phyloP scores from a whole-genome alignment of 768 basidiomycete species.

The Strobilomyces dryophilus region DNA sequence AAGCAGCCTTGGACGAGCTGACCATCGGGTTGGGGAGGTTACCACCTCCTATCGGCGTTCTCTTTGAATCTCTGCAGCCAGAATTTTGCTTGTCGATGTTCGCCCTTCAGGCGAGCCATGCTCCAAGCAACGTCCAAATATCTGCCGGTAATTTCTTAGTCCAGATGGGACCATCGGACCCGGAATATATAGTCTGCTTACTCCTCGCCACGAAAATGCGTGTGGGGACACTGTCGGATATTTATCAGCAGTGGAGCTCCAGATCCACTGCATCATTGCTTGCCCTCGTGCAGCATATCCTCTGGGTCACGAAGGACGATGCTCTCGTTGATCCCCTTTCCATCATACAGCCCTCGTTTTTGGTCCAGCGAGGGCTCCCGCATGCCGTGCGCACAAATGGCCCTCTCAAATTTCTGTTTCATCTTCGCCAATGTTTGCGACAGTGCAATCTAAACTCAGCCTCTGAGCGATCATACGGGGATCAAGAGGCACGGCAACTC shows the following conservation, averaged over 20 bases:
- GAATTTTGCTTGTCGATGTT: conserved; percentile 19
- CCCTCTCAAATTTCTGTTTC: conserved; percentile 73
- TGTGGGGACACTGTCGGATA: conserved; percentile 7
- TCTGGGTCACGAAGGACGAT: conserved; percentile 46
- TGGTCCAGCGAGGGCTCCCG: conserved; percentile 72
- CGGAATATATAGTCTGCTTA: conserved; percentile 23
- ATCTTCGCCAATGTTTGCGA: conserved; percentile 55
- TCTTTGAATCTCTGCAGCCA: conserved; percentile 9
- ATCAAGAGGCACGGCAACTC: conserved; percentile 34
- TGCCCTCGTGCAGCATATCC: conserved; percentile 43
- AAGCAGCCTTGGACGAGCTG: conserved; percentile 15
- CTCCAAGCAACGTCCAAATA: conserved; percentile 10
- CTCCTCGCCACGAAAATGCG: conserved; percentile 12
- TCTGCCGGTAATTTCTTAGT: conserved; percentile 20
- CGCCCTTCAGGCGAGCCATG: conserved; percentile 15
- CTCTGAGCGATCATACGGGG: conserved; percentile 9
- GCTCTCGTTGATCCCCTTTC: conserved; percentile 71
- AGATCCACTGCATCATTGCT: conserved; percentile 32
- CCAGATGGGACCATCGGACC: conserved; percentile 29
- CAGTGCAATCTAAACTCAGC: conserved; percentile 37
- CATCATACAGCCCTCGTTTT: conserved; percentile 77
- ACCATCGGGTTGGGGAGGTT: conserved; percentile 10
- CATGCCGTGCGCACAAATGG: conserved; percentile 63
- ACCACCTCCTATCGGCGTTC: not conserved
- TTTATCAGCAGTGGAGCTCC: conserved; percentile 29